Conservation (phyloP, 2,329 filamentous ascomycete genomes). For the Domatiomyces catenatus region DNA sequence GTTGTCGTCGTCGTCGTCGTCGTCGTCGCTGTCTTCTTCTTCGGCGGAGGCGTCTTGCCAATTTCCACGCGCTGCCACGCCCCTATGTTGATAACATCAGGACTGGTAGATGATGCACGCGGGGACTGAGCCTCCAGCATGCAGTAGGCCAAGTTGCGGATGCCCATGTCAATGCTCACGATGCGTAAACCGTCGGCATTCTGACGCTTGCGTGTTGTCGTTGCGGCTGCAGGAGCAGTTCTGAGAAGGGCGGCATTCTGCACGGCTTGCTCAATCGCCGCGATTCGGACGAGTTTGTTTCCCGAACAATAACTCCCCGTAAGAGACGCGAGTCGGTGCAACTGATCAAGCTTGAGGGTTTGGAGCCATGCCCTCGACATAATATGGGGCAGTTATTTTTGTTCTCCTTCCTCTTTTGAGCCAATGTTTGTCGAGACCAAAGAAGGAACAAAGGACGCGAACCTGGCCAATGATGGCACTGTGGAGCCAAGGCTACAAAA, state of each 20-base stretch:
- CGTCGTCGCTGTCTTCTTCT: neutral
- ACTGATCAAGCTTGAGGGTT: constrained; percentile 35
- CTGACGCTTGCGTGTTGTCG: neutral
- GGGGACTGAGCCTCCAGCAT: neutral
- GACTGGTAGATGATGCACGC: constrained; percentile 6
- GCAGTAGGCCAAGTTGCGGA: constrained; percentile 56
- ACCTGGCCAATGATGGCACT: too few relatives aligned
- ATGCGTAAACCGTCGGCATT: constrained; percentile 32
- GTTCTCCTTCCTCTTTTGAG: too few relatives aligned
- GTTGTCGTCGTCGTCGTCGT: neutral
- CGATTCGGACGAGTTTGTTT: constrained; percentile 40
- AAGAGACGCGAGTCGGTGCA: constrained; percentile 44
- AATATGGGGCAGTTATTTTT: neutral
- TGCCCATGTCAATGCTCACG: constrained; percentile 71
- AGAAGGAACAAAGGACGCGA: neutral
- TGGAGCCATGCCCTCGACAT: constrained; percentile 20
- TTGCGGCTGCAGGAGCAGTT: constrained; percentile 5
- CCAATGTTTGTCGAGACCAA: neutral
- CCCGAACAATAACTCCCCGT: constrained; percentile 47
- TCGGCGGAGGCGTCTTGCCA: constrained; percentile 10
- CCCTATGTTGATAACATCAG: constrained; percentile 15
- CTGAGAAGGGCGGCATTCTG: constrained; percentile 11
- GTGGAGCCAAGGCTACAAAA: too few relatives aligned
- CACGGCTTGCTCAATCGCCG: constrained; percentile 34
- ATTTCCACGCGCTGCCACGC: constrained; percentile 30